phyloP scores from a whole-genome alignment of 2,329 filamentous ascomycete species.

The Helicocarpus griseus region DNA sequence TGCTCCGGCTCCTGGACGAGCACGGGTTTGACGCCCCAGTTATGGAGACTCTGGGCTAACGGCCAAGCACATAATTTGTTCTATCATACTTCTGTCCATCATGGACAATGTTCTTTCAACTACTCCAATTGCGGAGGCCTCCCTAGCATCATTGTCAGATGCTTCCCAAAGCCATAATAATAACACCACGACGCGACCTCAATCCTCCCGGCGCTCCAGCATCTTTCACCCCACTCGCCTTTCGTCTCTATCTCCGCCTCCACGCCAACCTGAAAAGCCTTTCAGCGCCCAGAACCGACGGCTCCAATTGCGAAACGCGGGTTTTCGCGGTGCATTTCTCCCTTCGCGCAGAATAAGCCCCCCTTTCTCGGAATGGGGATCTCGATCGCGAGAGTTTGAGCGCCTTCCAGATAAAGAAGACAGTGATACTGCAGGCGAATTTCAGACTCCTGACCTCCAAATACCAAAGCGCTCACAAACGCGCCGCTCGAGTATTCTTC shows the following conservation, averaged over 20 bases:
- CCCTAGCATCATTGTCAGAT: neutral
- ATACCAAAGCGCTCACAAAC: constrained; percentile 7
- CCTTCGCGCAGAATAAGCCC: constrained; percentile 15
- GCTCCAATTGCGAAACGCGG: constrained; percentile 21
- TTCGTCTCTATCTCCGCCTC: constrained; percentile 12
- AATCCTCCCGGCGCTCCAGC: constrained; percentile 5
- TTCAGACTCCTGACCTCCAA: neutral
- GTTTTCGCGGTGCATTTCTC: constrained; percentile 19
- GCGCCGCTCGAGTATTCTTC: constrained; percentile 19
- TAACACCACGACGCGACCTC: neutral
- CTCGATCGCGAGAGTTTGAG: constrained; percentile 12
- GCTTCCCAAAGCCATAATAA: neutral
- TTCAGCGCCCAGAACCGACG: constrained; percentile 20
- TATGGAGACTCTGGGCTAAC: constrained; percentile 1
- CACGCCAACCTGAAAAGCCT: constrained; percentile 8
- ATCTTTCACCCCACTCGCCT: constrained; percentile 9
- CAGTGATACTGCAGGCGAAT: neutral
- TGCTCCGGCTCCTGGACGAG: neutral
- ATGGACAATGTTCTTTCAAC: constrained; percentile 3
- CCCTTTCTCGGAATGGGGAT: constrained; percentile 15
- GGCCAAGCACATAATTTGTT: neutral
- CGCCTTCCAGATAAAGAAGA: constrained; percentile 15
- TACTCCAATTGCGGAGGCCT: neutral
- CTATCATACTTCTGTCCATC: neutral
- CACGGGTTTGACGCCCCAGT: neutral